Conservation (phyloP, 169 alveolate genomes). For the Cystoisospora suis region DNA sequence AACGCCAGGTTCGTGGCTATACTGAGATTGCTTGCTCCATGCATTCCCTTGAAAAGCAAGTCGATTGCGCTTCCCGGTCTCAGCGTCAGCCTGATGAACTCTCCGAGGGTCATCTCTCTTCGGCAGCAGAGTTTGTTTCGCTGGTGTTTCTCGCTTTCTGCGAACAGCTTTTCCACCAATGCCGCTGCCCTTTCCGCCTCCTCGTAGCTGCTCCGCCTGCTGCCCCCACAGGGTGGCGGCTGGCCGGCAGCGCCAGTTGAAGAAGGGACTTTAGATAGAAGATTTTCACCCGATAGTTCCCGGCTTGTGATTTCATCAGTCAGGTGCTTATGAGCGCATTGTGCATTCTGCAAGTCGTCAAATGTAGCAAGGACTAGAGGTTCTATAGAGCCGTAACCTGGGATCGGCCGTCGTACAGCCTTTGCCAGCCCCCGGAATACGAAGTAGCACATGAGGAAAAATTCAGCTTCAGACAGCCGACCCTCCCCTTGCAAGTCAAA, state of each 20-base stretch:
- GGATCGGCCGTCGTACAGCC: conserved; percentile 28
- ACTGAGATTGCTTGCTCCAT: not conserved
- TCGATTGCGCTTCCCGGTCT: conserved; percentile 20
- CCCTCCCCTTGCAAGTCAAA: conserved; percentile 1
- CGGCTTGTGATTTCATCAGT: not conserved
- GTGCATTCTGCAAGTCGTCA: conserved; percentile 9
- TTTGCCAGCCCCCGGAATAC: conserved; percentile 26
- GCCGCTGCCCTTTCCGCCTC: not conserved
- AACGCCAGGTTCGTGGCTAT: conserved; percentile 6
- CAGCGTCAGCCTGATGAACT: not conserved
- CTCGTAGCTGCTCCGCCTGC: not conserved
- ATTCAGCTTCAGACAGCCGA: conserved; percentile 2
- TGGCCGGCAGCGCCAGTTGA: not conserved
- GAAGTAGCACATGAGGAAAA: conserved; percentile 19
- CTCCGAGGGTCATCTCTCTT: conserved; percentile 19
- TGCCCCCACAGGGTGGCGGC: not conserved
- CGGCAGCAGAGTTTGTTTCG: not conserved
- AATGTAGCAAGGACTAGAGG: not conserved
- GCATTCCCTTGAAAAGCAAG: conserved; percentile 2
- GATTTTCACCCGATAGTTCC: not conserved
- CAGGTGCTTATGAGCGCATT: not conserved
- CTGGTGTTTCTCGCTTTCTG: not conserved
- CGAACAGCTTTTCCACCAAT: not conserved
- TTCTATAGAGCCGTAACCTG: not conserved
- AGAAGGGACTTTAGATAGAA: not conserved